Evolutionary conservation across 2,329 filamentous ascomycete genomes (phyloP), one percentile per base, ranked within the genome.

Genomic region (Hypoxylon sp.): DNA sequence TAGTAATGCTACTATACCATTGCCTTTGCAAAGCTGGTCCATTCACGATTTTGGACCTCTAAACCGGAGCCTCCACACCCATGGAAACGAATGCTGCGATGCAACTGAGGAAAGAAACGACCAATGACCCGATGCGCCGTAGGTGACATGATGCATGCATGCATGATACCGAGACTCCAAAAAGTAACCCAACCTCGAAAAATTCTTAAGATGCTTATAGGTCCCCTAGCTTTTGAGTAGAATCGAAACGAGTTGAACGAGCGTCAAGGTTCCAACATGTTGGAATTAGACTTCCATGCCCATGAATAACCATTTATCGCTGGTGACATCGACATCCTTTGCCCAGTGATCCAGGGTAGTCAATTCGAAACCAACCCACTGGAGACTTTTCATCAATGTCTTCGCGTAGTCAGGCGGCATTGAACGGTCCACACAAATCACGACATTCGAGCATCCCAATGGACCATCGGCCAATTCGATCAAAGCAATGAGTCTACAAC

Each of bases 361-460:
- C 72, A 95, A 86, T 77, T 93, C 92, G 77, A 97, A 97, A 60
- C 94, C 94, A 71, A 97, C 94, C 94, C 94, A 98, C 78, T 94
- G 92, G 56, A 98, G 87, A 75, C 93, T 94, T 79, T 91, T 93
- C 75, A 91, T 89, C 73, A 95, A 84, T 64, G 89, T 84, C 73
- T 90, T 88, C 63, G 87, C 83, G 68, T 92, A 89, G 65, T 86
- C 82, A 25, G 85, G 80, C 41, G 88, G 85, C 69, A 91, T 88
- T 49, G 84, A 83, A 70, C 93, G 91, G 79, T 95, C 93, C 69
- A 97, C 86, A 80, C 93, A 94, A 74, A 94, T 89, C 69, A 97
- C 89, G 68, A 97, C 87, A 76, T 91, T 88, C 60, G 88, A 86
- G 81, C 94, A 97, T 74, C 85, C 88, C 77, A 97, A 87, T 63